These are phyloP conservation scores for Trichoderma reesei DNA, from an alignment of 495 filamentous ascomycete genomes.

Conservation along the genomic window DNA sequence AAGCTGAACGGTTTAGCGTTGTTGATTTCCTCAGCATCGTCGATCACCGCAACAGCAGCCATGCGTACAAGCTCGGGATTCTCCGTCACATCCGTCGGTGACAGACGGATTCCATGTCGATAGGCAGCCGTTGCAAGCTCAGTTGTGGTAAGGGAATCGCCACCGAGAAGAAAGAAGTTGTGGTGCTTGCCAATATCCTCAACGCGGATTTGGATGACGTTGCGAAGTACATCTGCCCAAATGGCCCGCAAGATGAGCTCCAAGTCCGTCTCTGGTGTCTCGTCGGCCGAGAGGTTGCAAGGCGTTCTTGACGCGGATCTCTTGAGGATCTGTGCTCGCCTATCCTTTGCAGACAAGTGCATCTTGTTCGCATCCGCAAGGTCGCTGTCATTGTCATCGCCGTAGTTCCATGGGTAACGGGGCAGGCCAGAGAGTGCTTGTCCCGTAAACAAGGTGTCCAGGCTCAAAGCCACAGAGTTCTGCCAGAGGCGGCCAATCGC, in stretches of 20 bases:
- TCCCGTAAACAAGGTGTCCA: background rate
- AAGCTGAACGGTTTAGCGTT: background rate
- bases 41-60: background rate
- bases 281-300: constrained; percentile 38
- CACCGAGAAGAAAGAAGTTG: constrained; percentile 38
- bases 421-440: constrained; percentile 21
- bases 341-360: constrained; percentile 48
- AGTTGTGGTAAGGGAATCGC: constrained; percentile 1
- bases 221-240: constrained; percentile 16
- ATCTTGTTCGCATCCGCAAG: constrained; percentile 18
- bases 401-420: constrained; percentile 31
- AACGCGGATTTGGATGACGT: constrained; percentile 17
- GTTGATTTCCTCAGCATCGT: background rate
- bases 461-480: background rate
- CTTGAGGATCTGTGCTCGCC: constrained; percentile 37
- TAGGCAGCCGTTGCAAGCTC: background rate
- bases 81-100: background rate
- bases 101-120: constrained; percentile 8
- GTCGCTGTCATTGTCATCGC: constrained; percentile 26
- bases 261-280: background rate
- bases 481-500: constrained; percentile 5
- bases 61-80: constrained; percentile 1
- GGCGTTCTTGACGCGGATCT: constrained; percentile 35
- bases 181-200: constrained; percentile 10
- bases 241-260: constrained; percentile 18